Evolutionary conservation across 495 filamentous ascomycete species (phyloP).

Genomic region (Neurospora sp.): DNA sequence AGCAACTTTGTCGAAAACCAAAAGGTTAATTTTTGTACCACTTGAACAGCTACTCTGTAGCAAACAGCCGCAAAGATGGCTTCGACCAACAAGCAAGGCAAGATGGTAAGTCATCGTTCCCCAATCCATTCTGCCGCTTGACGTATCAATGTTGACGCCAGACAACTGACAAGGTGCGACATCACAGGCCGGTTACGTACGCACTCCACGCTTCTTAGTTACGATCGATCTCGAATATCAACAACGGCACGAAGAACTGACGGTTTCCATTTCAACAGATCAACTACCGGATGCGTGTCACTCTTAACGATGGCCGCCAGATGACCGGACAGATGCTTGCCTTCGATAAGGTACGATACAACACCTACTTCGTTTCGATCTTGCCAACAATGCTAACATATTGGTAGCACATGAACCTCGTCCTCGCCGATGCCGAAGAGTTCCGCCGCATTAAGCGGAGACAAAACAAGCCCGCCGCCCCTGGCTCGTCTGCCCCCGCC

Average conservation of each 20-base stretch:
- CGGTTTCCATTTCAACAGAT: constrained; percentile 48
- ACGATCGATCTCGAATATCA: neutral
- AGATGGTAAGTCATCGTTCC: constrained; percentile 72
- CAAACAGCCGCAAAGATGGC: constrained; percentile 55
- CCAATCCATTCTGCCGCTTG: constrained; percentile 22
- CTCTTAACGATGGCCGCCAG: constrained; percentile 88
- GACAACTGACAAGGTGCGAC: constrained; percentile 54
- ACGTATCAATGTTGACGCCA: constrained; percentile 48
- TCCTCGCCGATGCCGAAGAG: constrained; percentile 97
- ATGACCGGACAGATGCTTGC: constrained; percentile 96
- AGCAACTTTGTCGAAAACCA: constrained; percentile 18
- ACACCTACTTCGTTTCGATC: neutral
- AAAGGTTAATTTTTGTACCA: constrained; percentile 44
- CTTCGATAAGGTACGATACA: constrained; percentile 73
- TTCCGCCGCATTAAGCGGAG: constrained; percentile 92
- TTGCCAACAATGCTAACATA: constrained; percentile 12
- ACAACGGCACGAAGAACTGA: constrained; percentile 21
- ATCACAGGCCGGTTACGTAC: constrained; percentile 86
- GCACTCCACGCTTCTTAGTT: constrained; percentile 26
- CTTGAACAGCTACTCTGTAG: constrained; percentile 52
- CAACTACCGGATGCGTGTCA: constrained; percentile 98
- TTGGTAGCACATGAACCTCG: constrained; percentile 92
- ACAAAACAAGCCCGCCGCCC: constrained; percentile 64
- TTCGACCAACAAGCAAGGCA: constrained; percentile 96
- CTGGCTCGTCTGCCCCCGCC: constrained; percentile 43